phyloP scores from a whole-genome alignment of 2,329 filamentous ascomycete genomes.

The Phialophora chinensis region DNA sequence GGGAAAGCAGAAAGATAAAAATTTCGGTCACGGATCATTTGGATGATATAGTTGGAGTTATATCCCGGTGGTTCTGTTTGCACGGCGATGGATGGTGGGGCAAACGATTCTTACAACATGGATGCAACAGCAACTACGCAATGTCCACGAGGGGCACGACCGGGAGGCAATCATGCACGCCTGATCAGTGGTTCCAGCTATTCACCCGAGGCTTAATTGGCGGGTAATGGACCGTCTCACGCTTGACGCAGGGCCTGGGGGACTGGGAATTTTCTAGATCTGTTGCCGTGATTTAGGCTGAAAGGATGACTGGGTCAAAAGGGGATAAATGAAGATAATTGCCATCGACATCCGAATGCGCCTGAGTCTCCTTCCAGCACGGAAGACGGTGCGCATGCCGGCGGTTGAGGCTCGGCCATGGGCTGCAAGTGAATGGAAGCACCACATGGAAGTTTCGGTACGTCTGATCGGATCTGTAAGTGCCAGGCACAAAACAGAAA shows the following conservation, averaged over 20 bases:
- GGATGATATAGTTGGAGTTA: constrained; percentile 32
- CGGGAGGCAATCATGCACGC: constrained; percentile 7
- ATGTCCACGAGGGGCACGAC: constrained; percentile 20
- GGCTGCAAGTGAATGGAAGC: background rate
- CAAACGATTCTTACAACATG: constrained; percentile 15
- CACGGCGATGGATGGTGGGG: constrained; percentile 10
- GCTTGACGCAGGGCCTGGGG: constrained; percentile 1
- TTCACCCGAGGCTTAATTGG: constrained; percentile 15
- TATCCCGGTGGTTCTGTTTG: constrained; percentile 26
- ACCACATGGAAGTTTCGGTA: background rate
- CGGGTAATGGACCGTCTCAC: constrained; percentile 12
- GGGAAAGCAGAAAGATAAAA: constrained; percentile 11
- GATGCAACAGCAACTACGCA: constrained; percentile 21
- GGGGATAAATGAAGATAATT: constrained; percentile 23
- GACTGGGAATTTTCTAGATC: constrained; percentile 20
- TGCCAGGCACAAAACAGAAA: background rate
- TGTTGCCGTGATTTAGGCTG: constrained; percentile 21
- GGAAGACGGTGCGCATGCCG: constrained; percentile 11
- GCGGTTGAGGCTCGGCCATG: constrained; percentile 11
- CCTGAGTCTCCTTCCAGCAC: constrained; percentile 8
- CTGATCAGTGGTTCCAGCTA: background rate
- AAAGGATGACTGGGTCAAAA: constrained; percentile 19
- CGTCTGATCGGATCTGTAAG: constrained; percentile 8
- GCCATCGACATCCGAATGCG: background rate
- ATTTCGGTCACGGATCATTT: constrained; percentile 9